Percentiles rank a stretch among this genome's conserved stretches.
Evolutionary conservation across 2,329 filamentous ascomycete genomes (phyloP).

Genomic region (Penicillium sp.): DNA sequence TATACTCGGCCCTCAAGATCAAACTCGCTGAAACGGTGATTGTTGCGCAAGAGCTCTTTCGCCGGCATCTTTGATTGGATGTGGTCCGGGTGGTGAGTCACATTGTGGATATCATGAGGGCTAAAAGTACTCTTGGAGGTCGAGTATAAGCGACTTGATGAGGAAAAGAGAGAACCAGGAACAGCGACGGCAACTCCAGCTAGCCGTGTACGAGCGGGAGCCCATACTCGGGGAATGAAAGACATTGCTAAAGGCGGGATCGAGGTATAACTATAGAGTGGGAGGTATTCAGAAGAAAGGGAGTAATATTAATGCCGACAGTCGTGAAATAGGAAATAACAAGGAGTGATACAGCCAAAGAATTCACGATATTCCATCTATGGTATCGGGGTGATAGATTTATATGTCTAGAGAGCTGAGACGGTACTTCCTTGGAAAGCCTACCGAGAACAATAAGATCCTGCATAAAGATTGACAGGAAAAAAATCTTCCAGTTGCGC

Average conservation of each 20-base stretch:
- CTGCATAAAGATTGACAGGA: not conserved
- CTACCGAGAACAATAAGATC: conserved; percentile 17
- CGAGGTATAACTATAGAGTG: not conserved
- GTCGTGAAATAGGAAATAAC: not conserved
- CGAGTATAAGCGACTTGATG: conserved; percentile 20
- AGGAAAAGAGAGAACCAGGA: conserved; percentile 5
- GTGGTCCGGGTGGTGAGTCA: conserved; percentile 24
- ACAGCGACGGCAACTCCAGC: conserved; percentile 1
- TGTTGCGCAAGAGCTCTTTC: conserved; percentile 20
- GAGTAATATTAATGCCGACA: not conserved
- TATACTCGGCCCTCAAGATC: conserved; percentile 43
- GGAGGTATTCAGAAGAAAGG: not conserved
- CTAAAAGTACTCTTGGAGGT: conserved; percentile 16
- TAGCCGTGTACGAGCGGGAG: conserved; percentile 13
- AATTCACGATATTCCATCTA: not conserved
- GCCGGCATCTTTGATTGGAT: conserved; percentile 33
- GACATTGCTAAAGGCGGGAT: conserved; percentile 9
- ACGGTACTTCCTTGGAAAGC: conserved; percentile 17
- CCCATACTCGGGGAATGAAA: conserved; percentile 10
- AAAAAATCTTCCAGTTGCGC: conserved; percentile 15
- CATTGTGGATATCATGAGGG: conserved; percentile 14
- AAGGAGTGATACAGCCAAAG: not conserved
- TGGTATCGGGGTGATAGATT: conserved; percentile 12
- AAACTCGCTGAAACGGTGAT: conserved; percentile 43
- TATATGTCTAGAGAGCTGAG: conserved; percentile 20